Percentiles rank a stretch among this genome's conserved stretches.
Evolutionary conservation across 768 basidiomycete genomes (phyloP).

Genomic region (Clitopilus passeckerianus): DNA sequence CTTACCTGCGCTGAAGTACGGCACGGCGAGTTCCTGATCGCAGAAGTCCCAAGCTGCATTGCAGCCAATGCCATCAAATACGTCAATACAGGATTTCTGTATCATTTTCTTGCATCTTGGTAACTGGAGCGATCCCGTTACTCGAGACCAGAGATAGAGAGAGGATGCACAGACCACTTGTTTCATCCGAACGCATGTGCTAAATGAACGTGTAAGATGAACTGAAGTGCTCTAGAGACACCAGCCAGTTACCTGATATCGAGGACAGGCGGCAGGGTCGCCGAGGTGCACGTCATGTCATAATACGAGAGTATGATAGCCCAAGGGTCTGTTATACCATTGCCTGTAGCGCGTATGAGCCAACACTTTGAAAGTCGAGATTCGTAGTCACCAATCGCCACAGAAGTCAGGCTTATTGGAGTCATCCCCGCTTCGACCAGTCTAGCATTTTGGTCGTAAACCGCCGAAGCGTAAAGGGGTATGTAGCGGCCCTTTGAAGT

Average conservation of each 20-base stretch:
- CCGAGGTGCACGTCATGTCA: constrained; percentile 52
- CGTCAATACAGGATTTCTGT: constrained; percentile 51
- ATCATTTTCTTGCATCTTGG: constrained; percentile 61
- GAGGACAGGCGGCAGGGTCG: constrained; percentile 8
- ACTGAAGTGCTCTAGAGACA: too few relatives aligned
- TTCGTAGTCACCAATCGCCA: constrained; percentile 52
- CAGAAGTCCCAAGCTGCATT: constrained; percentile 62
- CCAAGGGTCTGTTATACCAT: constrained; percentile 55
- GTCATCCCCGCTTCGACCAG: constrained; percentile 49
- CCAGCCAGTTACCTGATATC: not conserved
- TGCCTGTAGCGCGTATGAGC: constrained; percentile 31
- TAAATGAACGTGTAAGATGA: not conserved
- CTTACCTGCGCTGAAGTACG: constrained; percentile 37
- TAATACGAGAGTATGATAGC: constrained; percentile 35
- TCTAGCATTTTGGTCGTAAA: constrained; percentile 65
- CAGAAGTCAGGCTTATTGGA: constrained; percentile 59
- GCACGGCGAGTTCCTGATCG: constrained; percentile 36
- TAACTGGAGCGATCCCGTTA: constrained; percentile 31
- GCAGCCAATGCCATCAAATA: constrained; percentile 63
- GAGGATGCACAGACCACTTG: not conserved
- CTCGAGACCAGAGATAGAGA: constrained; percentile 46
- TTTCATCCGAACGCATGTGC: not conserved
- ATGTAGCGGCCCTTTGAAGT: constrained; percentile 60
- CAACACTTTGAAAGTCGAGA: not conserved
- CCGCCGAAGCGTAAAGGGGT: constrained; percentile 70